phyloP scores from a whole-genome alignment of 2,329 filamentous ascomycete genomes.

The Fulvia fulva region DNA sequence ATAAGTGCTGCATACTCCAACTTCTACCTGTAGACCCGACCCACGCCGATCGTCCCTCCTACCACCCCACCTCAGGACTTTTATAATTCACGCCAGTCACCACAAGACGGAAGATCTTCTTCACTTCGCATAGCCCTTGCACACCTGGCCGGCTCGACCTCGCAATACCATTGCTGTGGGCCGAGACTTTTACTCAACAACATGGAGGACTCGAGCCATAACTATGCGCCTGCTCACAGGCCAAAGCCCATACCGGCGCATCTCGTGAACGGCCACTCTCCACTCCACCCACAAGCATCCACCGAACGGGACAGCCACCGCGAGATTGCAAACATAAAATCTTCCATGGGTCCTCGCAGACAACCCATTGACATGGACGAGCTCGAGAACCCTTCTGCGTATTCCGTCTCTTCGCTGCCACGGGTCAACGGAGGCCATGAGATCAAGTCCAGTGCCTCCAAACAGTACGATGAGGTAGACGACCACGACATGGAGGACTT shows the following conservation, averaged over 20 bases:
- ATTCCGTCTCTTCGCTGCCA: slow-evolving; percentile 3
- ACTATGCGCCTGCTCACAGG: slow-evolving; percentile 30
- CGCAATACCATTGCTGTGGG: background rate
- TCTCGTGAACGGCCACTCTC: slow-evolving; percentile 54
- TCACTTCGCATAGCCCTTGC: background rate
- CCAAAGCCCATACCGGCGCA: slow-evolving; percentile 54
- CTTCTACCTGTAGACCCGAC: slow-evolving; percentile 28
- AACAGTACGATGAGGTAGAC: slow-evolving; percentile 38
- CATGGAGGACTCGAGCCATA: slow-evolving; percentile 38
- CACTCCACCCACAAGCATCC: slow-evolving; percentile 43
- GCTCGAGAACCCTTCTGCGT: slow-evolving; percentile 19
- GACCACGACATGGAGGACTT: slow-evolving; percentile 41
- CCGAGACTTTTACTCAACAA: background rate
- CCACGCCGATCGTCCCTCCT: background rate
- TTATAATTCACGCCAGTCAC: slow-evolving; percentile 3
- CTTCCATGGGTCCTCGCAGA: slow-evolving; percentile 50
- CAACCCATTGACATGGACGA: slow-evolving; percentile 44
- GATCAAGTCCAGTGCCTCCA: slow-evolving; percentile 13
- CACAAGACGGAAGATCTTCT: background rate
- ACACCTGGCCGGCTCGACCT: slow-evolving; percentile 2
- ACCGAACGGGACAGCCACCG: slow-evolving; percentile 51
- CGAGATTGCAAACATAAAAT: slow-evolving; percentile 57
- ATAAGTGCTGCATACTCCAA: slow-evolving; percentile 34
- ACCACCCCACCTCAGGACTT: background rate
- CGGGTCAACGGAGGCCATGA: slow-evolving; percentile 3